Percentiles rank a stretch among this genome's conserved stretches.
Evolutionary conservation across 2,329 filamentous ascomycete genomes (phyloP).

Genomic region (Curvularia eragrostidis): DNA sequence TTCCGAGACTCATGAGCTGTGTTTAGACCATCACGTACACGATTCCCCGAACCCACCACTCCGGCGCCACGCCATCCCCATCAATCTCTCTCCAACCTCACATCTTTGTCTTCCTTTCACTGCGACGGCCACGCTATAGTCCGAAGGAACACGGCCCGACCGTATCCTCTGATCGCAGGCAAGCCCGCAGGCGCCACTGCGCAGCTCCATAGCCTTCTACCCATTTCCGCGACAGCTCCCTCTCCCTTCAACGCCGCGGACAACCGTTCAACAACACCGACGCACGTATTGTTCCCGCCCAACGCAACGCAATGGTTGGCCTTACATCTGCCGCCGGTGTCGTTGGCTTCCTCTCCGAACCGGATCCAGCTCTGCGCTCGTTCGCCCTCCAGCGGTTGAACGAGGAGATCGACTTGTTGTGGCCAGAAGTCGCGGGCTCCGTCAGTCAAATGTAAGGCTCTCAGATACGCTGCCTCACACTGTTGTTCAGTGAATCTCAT

Average conservation of each 20-base stretch:
- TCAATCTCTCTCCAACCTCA: slow-evolving; percentile 32
- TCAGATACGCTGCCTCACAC: slow-evolving; percentile 3
- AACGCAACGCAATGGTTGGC: slow-evolving; percentile 73
- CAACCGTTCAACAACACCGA: slow-evolving; percentile 20
- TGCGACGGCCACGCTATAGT: slow-evolving; percentile 18
- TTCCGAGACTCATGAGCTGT: slow-evolving; percentile 30
- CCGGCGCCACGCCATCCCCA: slow-evolving; percentile 43
- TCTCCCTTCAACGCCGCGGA: slow-evolving; percentile 31
- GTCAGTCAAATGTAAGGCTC: slow-evolving; percentile 86
- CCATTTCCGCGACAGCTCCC: slow-evolving; percentile 38
- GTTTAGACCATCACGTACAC: slow-evolving; percentile 36
- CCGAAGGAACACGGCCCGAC: slow-evolving; percentile 21
- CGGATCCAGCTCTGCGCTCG: slow-evolving; percentile 90
- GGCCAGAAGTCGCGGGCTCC: slow-evolving; percentile 94
- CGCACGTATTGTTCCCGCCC: slow-evolving; percentile 16
- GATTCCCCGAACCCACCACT: slow-evolving; percentile 35
- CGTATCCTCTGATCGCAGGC: slow-evolving; percentile 11
- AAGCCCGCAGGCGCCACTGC: slow-evolving; percentile 42
- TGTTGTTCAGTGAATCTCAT: not conserved
- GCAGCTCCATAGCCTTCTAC: slow-evolving; percentile 49
- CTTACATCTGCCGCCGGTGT: slow-evolving; percentile 94
- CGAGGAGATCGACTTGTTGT: slow-evolving; percentile 94
- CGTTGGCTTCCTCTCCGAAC: slow-evolving; percentile 92
- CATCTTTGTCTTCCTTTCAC: slow-evolving; percentile 44
- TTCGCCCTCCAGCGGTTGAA: slow-evolving; percentile 96